Base-by-base conservation (phyloP, 1,139 yeast genomes). In the Diutina pseudorugosa region DNA sequence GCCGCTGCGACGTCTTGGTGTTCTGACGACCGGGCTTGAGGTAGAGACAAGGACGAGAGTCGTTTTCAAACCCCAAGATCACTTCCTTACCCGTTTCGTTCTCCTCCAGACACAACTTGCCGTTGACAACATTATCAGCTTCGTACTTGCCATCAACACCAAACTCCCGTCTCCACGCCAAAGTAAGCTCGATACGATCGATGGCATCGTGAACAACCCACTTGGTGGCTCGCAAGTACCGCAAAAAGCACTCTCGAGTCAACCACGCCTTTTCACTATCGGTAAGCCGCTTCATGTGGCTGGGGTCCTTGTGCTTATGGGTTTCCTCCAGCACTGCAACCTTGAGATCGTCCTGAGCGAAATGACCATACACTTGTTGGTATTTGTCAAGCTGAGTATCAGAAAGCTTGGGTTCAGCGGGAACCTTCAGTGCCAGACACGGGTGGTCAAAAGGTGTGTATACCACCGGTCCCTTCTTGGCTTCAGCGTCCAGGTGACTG, bases 101-200 rank as follows among this genome's bases (percentile, higher is more conserved):
- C 56, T 75, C 79, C 1, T 70, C 73, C 5, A 16, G n/a, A 16
- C 49, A 45, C 30, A 45, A 45, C 20, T 45, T 27, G 19, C 49
- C 49, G 30, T 45, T 45, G 48, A 58, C 52, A 41, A 49, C 53
- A 48, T 75, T 78, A 57, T 78, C 66, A 53, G 59, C 64, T 55
- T 57, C 76, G 47, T 65, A 67, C 61, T 65, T 64, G 11, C 62
- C 67, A 53, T 82, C 77, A 51, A 80, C 70, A 11, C 97, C 98
- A 65, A 89, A 91, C 53, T 88, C 88, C 59, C 97, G 80, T 70
- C 98, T 80, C 98, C 98, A 93, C 3, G 87, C 79, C 16, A 93
- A 59, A 0, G 97, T 85, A 23, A 79, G 80, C 59, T 82, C 84
- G 9, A 93, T 72, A 59, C 98, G 77, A 57, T 78, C 79, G 52